A percentile compares a stretch with the other conserved stretches of the same genome.
These are phyloP conservation scores for Pugionium dolabratum DNA, from an alignment of 345 rosid genomes.

Conservation along the genomic window DNA sequence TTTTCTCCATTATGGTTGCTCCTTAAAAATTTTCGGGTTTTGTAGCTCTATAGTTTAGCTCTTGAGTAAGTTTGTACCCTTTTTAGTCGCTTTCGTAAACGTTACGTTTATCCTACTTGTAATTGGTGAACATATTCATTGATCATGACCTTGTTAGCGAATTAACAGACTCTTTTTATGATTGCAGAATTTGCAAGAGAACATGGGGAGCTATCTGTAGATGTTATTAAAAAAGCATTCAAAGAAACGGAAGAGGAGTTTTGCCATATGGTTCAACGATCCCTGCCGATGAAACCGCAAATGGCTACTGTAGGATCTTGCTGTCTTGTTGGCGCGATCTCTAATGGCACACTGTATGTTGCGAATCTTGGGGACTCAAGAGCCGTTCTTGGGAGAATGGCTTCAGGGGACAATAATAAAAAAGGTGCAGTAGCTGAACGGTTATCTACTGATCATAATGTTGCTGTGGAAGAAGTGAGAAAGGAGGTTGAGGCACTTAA, in stretches of 20 bases:
- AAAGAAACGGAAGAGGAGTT: conserved; percentile 90
- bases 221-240: conserved; percentile 82
- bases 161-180: background rate
- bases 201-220: conserved; percentile 81
- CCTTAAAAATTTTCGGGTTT: background rate
- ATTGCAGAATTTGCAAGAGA: conserved; percentile 70
- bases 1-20: background rate
- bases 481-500: conserved; percentile 94
- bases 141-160: background rate
- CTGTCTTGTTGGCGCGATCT: conserved; percentile 87
- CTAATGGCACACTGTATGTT: conserved; percentile 66
- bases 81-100: background rate
- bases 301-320: conserved; percentile 96
- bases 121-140: background rate
- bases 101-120: background rate
- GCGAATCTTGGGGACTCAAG: conserved; percentile 97
- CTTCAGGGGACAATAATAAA: conserved; percentile 40
- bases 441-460: conserved; percentile 95
- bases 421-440: conserved; percentile 70
- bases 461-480: conserved; percentile 85
- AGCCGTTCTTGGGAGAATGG: conserved; percentile 82
- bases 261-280: conserved; percentile 68
- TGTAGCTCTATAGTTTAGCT: background rate
- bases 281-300: conserved; percentile 66
- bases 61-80: background rate